Conservation (phyloP, 306 rosid genomes). For the Glycyrrhiza uralensis region DNA sequence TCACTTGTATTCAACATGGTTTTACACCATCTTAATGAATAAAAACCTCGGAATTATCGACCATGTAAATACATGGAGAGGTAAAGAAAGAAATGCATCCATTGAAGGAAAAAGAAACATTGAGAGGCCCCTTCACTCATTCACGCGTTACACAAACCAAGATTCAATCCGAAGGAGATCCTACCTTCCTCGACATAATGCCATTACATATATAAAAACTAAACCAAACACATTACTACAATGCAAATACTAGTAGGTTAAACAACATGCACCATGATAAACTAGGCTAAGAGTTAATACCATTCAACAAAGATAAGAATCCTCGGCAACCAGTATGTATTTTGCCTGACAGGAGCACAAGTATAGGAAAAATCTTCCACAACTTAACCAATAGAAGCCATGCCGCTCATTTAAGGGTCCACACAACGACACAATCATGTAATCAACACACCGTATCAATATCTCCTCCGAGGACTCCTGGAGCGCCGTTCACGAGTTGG, state of each 20-base stretch:
- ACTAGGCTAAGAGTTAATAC: conserved; percentile 18
- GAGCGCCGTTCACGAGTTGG: conserved; percentile 82
- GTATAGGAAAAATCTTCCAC: conserved; percentile 25
- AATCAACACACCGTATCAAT: conserved; percentile 38
- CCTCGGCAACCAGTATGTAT: conserved; percentile 21
- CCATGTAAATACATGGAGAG: background rate
- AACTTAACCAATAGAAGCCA: conserved; percentile 18
- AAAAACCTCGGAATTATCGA: background rate
- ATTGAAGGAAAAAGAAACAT: background rate
- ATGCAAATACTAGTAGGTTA: conserved; percentile 9
- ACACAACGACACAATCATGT: conserved; percentile 28
- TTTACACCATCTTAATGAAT: too few relatives aligned
- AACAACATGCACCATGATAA: conserved; percentile 10
- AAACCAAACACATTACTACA: conserved; percentile 17
- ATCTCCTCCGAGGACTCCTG: conserved; percentile 95
- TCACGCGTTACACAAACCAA: conserved; percentile 12
- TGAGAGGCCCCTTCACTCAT: background rate
- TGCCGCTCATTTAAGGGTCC: conserved; percentile 20
- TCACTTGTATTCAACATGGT: too few relatives aligned
- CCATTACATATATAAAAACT: conserved; percentile 23
- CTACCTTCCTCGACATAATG: conserved; percentile 13
- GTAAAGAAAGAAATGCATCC: background rate
- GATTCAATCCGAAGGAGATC: background rate
- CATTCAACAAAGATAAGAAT: conserved; percentile 32
- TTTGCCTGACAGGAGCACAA: conserved; percentile 20